phyloP scores from a whole-genome alignment of 2,329 filamentous ascomycete species.

The Colletotrichum cuscutae region DNA sequence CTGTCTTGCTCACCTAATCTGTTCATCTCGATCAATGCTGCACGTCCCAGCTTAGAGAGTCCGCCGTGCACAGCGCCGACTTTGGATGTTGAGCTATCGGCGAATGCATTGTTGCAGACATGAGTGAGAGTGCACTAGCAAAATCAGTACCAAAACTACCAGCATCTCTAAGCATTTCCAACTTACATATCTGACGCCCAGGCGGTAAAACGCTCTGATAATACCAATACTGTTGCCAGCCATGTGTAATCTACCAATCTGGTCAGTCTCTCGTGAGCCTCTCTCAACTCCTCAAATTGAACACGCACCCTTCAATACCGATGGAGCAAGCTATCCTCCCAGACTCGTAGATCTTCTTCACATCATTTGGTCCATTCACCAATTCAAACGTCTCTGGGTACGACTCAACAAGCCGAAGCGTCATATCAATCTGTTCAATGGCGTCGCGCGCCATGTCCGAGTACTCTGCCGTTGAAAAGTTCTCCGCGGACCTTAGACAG shows the following conservation, averaged over 20 bases:
- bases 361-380: constrained; percentile 40
- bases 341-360: constrained; percentile 40
- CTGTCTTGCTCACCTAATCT: constrained; percentile 38
- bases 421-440: constrained; percentile 39
- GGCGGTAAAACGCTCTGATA: constrained; percentile 44
- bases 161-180: too few species aligned
- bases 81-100: constrained; percentile 40
- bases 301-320: constrained; percentile 44
- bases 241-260: constrained; percentile 38
- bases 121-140: constrained; percentile 41
- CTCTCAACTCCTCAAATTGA: background rate
- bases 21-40: constrained; percentile 48
- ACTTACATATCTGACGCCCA: constrained; percentile 48
- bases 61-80: constrained; percentile 39
- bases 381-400: constrained; percentile 40
- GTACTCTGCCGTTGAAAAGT: constrained; percentile 39
- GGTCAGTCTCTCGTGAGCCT: background rate
- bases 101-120: constrained; percentile 42
- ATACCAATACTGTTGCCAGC: constrained; percentile 46
- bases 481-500: constrained; percentile 38
- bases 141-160: background rate
- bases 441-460: constrained; percentile 37
- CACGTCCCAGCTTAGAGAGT: constrained; percentile 41
- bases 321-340: constrained; percentile 48
- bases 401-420: constrained; percentile 38